These are phyloP conservation scores for Flaveria brownii DNA, from an alignment of 129 eudicot genomes.

Conservation along the genomic window DNA sequence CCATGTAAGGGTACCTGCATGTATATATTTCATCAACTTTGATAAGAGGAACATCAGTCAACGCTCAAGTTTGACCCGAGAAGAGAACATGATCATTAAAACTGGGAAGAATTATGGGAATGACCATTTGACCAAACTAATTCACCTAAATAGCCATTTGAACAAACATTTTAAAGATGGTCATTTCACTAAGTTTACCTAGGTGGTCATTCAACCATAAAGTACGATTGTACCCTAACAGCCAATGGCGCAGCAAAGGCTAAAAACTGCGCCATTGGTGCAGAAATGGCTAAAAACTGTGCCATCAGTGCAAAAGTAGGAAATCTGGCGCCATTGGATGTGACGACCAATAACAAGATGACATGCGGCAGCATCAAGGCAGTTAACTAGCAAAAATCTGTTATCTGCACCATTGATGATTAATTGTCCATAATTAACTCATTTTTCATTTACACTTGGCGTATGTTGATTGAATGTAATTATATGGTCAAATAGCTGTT, in stretches of 20 bases:
- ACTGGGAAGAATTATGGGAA: neutral
- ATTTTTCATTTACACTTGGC: neutral
- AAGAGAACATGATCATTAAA: neutral
- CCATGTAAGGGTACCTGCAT: constrained; percentile 92
- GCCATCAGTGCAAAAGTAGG: neutral
- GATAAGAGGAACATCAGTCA: constrained; percentile 11
- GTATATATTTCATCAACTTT: constrained; percentile 13
- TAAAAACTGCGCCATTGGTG: neutral
- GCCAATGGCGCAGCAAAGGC: neutral
- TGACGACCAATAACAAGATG: neutral
- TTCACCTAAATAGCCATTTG: neutral
- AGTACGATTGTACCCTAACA: neutral
- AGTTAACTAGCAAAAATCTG: neutral
- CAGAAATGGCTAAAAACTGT: neutral
- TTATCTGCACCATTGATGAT: neutral
- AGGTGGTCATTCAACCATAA: neutral
- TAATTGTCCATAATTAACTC: neutral
- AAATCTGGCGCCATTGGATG: neutral
- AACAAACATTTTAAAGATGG: neutral
- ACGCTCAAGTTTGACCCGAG: constrained; percentile 5
- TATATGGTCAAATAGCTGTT: neutral
- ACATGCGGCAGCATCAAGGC: neutral
- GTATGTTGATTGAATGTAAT: neutral
- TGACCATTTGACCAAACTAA: neutral
- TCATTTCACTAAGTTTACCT: neutral